Conservation (phyloP, 345 rosid species). For the Jatropha curcas region DNA sequence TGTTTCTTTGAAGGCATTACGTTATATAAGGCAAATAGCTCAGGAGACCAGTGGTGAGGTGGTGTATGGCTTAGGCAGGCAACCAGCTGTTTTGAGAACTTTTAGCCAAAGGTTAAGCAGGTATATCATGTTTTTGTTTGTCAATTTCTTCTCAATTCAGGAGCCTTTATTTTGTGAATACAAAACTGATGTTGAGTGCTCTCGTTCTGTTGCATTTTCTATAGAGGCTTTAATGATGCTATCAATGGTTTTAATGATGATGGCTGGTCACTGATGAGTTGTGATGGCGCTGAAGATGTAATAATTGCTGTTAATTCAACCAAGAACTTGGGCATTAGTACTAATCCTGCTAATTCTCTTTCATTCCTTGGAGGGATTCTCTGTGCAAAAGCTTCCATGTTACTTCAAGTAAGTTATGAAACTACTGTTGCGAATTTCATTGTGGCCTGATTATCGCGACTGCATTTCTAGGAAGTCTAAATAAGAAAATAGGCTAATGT, state of each 20-base stretch:
- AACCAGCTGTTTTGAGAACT: slow-evolving; percentile 91
- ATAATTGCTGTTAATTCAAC: slow-evolving; percentile 78
- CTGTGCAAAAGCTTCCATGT: slow-evolving; percentile 99
- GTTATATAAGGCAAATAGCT: slow-evolving; percentile 82
- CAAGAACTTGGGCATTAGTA: slow-evolving; percentile 49
- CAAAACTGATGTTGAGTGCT: too few relatives aligned
- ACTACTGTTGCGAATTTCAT: background rate
- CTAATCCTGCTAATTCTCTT: slow-evolving; percentile 55
- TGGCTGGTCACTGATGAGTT: slow-evolving; percentile 84
- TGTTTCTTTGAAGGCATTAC: slow-evolving; percentile 61
- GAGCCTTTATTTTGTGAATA: background rate
- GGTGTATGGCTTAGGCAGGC: slow-evolving; percentile 92
- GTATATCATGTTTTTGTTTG: slow-evolving; percentile 34
- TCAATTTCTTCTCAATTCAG: background rate
- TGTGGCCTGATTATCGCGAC: too few relatives aligned
- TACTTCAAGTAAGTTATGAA: slow-evolving; percentile 62
- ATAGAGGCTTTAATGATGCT: slow-evolving; percentile 92
- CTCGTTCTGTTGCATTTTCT: slow-evolving; percentile 15
- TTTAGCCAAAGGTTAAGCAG: slow-evolving; percentile 97
- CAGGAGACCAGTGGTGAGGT: slow-evolving; percentile 96
- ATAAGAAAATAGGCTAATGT: background rate
- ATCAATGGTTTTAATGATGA: slow-evolving; percentile 91
- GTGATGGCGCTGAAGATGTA: slow-evolving; percentile 93
- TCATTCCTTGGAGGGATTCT: slow-evolving; percentile 85
- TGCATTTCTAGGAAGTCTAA: background rate